Evolutionary conservation across 495 filamentous ascomycete genomes (phyloP).

Genomic region (Antarctomyces pellizariae): DNA sequence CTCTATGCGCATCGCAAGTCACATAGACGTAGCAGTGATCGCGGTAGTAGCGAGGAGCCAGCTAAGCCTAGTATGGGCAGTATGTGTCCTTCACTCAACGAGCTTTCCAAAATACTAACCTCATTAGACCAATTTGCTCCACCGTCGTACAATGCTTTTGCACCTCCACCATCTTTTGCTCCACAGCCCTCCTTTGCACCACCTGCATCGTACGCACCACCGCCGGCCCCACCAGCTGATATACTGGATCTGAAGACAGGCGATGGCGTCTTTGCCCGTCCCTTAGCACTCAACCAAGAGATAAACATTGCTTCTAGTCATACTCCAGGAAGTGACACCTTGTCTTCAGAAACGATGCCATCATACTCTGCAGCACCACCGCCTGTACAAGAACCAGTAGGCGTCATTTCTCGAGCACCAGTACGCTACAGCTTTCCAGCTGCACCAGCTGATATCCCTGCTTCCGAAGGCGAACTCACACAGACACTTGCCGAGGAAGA

Average conservation of each 20-base stretch:
- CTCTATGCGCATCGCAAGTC: conserved; percentile 49
- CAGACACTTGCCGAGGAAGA: conserved; percentile 22
- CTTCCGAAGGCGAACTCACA: conserved; percentile 30
- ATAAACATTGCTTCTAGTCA: no score
- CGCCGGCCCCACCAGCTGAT: conserved; percentile 14
- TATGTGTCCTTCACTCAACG: conserved; percentile 17
- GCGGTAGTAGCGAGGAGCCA: conserved; percentile 34
- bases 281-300: no score
- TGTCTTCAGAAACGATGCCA: conserved; percentile 9
- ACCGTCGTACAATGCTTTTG: conserved; percentile 40
- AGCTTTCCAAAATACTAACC: conserved; percentile 10
- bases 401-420: conserved; percentile 63
- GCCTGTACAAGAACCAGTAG: conserved; percentile 16
- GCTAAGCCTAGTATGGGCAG: conserved; percentile 21
- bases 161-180: conserved; percentile 35
- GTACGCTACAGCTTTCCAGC: conserved; percentile 57
- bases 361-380: conserved; percentile 12
- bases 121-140: conserved; percentile 44
- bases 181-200: conserved; percentile 15
- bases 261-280: conserved; percentile 48
- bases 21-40: conserved; percentile 20
- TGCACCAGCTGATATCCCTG: conserved; percentile 29
- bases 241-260: conserved; percentile 33
- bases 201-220: no score
- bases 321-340: no score